Percentiles rank a stretch among this genome's conserved stretches.
phyloP scores from a whole-genome alignment of 73 alveolate genomes.

The Paramecium caudatum region DNA sequence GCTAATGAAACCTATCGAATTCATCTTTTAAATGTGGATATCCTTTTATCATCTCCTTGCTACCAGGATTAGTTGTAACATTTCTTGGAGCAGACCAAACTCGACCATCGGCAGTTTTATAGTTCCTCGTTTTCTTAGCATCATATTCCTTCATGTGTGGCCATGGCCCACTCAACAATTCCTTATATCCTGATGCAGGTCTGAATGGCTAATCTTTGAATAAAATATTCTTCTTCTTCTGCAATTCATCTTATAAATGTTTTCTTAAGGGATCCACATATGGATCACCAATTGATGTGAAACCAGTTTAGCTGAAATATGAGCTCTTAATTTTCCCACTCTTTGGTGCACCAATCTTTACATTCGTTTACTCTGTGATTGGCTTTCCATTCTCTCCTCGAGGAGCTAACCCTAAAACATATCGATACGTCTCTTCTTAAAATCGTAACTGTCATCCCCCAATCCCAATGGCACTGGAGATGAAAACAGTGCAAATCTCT shows the following conservation, averaged over 20 bases:
- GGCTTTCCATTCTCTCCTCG: slow-evolving; percentile 54
- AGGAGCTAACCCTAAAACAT: slow-evolving; percentile 4
- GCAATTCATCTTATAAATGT: slow-evolving; percentile 21
- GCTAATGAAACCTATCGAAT: slow-evolving; percentile 30
- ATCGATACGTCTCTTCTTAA: slow-evolving; percentile 50
- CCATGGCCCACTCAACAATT: slow-evolving; percentile 1
- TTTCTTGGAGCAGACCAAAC: slow-evolving; percentile 61
- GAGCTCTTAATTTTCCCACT: slow-evolving; percentile 40
- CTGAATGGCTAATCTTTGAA: slow-evolving; percentile 9
- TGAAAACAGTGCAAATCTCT: slow-evolving; percentile 67
- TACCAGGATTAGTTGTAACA: slow-evolving; percentile 27
- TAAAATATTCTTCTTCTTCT: slow-evolving; percentile 1
- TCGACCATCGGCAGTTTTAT: slow-evolving; percentile 40
- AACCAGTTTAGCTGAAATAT: neutral
- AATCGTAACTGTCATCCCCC: slow-evolving; percentile 63
- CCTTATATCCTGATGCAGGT: slow-evolving; percentile 59
- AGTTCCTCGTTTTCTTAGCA: neutral
- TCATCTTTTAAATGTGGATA: slow-evolving; percentile 50
- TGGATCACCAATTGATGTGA: slow-evolving; percentile 42
- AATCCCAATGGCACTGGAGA: slow-evolving; percentile 67
- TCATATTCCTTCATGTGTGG: slow-evolving; percentile 44
- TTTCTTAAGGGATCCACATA: slow-evolving; percentile 49
- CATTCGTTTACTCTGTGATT: neutral
- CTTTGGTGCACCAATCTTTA: slow-evolving; percentile 24
- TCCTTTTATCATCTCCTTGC: neutral